Evolutionary conservation across 306 rosid species (phyloP).

Genomic region (Alnus rubra): DNA sequence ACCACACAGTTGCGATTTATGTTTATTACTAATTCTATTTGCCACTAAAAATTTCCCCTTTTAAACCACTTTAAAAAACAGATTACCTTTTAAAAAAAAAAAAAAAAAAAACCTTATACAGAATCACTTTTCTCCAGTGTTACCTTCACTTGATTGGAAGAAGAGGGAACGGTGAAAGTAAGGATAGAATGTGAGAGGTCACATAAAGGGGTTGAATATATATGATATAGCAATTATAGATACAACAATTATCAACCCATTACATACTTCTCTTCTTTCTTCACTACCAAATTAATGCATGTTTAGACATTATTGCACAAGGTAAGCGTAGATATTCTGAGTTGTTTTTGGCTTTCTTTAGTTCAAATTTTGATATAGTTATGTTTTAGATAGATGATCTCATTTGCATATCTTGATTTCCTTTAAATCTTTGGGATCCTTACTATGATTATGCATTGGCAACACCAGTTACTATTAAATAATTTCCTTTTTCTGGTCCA

Average conservation of each 20-base stretch:
- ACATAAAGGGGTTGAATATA: neutral
- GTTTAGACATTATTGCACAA: neutral
- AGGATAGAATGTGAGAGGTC: neutral
- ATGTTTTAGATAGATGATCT: neutral
- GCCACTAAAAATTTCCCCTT: neutral
- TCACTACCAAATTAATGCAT: neutral
- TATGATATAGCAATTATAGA: too few species aligned
- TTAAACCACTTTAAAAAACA: neutral
- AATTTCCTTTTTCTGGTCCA: neutral
- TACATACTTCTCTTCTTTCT: neutral
- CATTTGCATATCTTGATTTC: constrained; percentile 14
- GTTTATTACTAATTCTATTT: neutral
- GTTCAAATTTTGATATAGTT: neutral
- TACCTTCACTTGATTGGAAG: neutral
- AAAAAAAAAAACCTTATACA: neutral
- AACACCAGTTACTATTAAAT: constrained; percentile 21
- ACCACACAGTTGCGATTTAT: neutral
- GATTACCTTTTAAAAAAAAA: neutral
- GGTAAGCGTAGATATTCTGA: neutral
- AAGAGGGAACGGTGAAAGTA: neutral
- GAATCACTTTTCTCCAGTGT: neutral
- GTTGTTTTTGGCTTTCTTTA: neutral
- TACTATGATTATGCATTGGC: constrained; percentile 30
- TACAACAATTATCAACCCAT: too few species aligned
- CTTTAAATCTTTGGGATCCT: constrained; percentile 9